Conservation (phyloP, 768 basidiomycete genomes). For the Hygrophorus pudorinus region DNA sequence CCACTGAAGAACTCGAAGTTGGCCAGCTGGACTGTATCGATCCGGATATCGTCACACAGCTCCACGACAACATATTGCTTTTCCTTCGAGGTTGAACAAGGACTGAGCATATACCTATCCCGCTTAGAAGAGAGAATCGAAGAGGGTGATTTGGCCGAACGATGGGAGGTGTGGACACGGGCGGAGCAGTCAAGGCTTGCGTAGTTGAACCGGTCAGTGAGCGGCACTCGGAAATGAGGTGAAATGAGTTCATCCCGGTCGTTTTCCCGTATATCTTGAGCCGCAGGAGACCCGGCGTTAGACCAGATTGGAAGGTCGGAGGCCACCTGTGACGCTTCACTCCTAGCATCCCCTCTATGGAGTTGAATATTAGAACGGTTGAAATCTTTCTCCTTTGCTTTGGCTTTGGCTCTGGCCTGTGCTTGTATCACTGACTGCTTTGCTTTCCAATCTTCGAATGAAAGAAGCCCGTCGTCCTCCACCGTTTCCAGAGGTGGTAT, state of each 20-base stretch:
- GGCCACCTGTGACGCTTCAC: slow-evolving; percentile 3
- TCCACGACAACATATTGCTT: slow-evolving; percentile 85
- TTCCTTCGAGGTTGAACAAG: slow-evolving; percentile 54
- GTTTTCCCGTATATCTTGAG: slow-evolving; percentile 13
- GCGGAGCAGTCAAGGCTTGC: slow-evolving; percentile 91
- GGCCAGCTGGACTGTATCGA: slow-evolving; percentile 92
- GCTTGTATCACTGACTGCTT: slow-evolving; percentile 40
- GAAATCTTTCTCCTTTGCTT: slow-evolving; percentile 15
- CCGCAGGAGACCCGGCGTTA: slow-evolving; percentile 1
- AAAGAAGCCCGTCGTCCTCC: slow-evolving; percentile 59
- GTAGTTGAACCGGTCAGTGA: slow-evolving; percentile 90
- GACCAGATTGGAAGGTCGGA: background rate
- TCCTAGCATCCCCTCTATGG: slow-evolving; percentile 6
- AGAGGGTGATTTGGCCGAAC: slow-evolving; percentile 69
- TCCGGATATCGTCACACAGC: slow-evolving; percentile 93
- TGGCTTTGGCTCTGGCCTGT: slow-evolving; percentile 18
- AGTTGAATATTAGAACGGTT: slow-evolving; percentile 12
- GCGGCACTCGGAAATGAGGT: slow-evolving; percentile 62
- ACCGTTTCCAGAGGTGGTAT: slow-evolving; percentile 33
- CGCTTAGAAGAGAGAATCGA: slow-evolving; percentile 83
- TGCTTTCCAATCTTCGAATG: slow-evolving; percentile 85
- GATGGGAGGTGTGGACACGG: slow-evolving; percentile 77
- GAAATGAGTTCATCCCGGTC: slow-evolving; percentile 26
- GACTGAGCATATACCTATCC: slow-evolving; percentile 95
- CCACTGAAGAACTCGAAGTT: slow-evolving; percentile 99